Conservation (phyloP, 805 yeast genomes). For the Jamesozyma gamospora region DNA sequence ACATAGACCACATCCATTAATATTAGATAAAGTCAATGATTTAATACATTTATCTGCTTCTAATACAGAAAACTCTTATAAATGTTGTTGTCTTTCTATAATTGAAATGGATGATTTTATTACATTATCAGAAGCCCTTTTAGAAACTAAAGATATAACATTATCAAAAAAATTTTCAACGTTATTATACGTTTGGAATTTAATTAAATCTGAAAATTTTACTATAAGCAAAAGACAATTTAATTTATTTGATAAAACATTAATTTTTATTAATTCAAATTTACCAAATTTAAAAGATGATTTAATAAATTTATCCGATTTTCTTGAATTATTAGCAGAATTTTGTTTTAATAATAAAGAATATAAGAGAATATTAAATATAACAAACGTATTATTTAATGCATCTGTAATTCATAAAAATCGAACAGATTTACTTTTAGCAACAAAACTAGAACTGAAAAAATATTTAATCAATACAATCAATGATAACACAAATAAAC, state of each 20-base stretch:
- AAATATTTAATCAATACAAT: slow-evolving; percentile 5
- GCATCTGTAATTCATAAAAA: slow-evolving; percentile 13
- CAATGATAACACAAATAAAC: neutral
- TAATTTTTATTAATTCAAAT: slow-evolving; percentile 14
- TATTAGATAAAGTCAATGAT: neutral
- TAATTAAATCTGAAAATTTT: slow-evolving; percentile 6
- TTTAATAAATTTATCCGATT: neutral
- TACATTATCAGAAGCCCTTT: neutral
- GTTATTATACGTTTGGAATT: slow-evolving; percentile 7
- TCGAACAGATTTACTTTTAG: slow-evolving; percentile 6
- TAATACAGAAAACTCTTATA: neutral
- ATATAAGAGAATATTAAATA: slow-evolving; percentile 18
- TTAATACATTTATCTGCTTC: neutral
- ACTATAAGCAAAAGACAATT: slow-evolving; percentile 2
- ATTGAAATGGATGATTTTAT: neutral
- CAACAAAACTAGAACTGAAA: slow-evolving; percentile 9
- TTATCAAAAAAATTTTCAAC: neutral
- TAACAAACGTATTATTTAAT: slow-evolving; percentile 23
- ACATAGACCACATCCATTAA: neutral
- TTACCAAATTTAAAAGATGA: slow-evolving; percentile 1
- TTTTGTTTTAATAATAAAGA: slow-evolving; percentile 13
- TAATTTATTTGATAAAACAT: slow-evolving; percentile 14
- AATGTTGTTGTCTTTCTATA: neutral
- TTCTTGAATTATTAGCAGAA: slow-evolving; percentile 10
- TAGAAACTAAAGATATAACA: neutral